Base-by-base conservation (phyloP, 768 basidiomycete genomes). In the Lepiota subincarnata region DNA sequence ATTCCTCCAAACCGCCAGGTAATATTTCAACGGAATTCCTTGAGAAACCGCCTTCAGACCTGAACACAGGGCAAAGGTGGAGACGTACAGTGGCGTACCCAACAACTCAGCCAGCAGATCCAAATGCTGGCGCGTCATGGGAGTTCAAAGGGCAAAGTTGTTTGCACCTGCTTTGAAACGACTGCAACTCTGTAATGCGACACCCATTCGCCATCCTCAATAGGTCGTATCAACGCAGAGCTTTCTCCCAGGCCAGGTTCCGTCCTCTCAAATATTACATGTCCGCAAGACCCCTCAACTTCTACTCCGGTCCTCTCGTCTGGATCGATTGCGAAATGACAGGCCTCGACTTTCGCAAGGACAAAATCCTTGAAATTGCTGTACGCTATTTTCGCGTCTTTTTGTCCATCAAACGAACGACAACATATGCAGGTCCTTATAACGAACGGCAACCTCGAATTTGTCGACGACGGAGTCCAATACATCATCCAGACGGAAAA, bases 281-380 rank as follows among this genome's bases (percentile, higher is more conserved):
- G 55, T 50, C 59, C 19, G 37, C 16, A 26, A 57, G 51, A 56
- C 58, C 60, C 26, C 58, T 68, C 26, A 66, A 72, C 53, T 79
- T 75, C 49, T 58, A 67, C n/a, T 80, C 79, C 31, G 84, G 86
- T 0, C 87, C 89, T 8, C 68, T 91, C 51, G 84, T 91, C 6
- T 87, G 90, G 91, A 77, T 92, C 47, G 90, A 93, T 66, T 90
- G 89, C 60, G 90, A 93, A 70, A 93, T 92, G 80, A 92, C 90
- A 2, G 90, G 90, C 3, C 74, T 93, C 36, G 68, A 87, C 62
- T 77, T 77, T 3, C 73, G 76, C 44, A 83, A 69, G 37, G 87
- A 92, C 68, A 83, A 79, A 57, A 80, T 92, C 24, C 65, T 93
- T 2, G 93, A 96, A 68, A 87, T 95, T 62, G 88, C 87, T 10